These are phyloP conservation scores for Talaromyces borbonicus DNA, from an alignment of 495 filamentous ascomycete species.

Conservation along the genomic window DNA sequence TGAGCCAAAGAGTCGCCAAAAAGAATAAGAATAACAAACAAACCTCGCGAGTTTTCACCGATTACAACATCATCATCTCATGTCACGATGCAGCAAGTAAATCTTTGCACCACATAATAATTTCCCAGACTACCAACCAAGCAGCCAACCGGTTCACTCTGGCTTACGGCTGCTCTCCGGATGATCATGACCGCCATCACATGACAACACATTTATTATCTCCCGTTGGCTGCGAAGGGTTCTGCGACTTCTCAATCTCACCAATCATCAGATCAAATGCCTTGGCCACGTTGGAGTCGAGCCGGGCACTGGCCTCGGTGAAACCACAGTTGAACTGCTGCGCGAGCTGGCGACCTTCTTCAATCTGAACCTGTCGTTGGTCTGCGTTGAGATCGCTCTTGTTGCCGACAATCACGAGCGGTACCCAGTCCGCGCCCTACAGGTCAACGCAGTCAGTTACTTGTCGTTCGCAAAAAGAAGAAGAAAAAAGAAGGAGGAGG, in stretches of 20 bases:
- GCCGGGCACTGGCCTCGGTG: conserved; percentile 88
- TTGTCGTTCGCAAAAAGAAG: conserved; percentile 8
- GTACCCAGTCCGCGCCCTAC: conserved; percentile 85
- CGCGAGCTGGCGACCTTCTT: conserved; percentile 70
- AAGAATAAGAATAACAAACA: too few species aligned
- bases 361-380: conserved; percentile 79
- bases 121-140: too few species aligned
- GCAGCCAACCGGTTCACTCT: too few species aligned
- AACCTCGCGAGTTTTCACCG: too few species aligned
- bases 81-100: too few species aligned
- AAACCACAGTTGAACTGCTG: conserved; percentile 86
- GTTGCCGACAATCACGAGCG: conserved; percentile 91
- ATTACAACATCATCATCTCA: too few species aligned
- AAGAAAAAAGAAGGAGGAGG: too few species aligned
- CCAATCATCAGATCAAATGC: conserved; percentile 93
- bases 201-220: conserved; percentile 77
- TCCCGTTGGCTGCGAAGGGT: conserved; percentile 71
- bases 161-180: too few species aligned
- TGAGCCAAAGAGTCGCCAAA: too few species aligned
- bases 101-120: too few species aligned
- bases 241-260: conserved; percentile 90
- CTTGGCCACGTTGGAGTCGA: conserved; percentile 85
- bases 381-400: conserved; percentile 90
- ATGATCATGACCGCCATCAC: conserved; percentile 45
- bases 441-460: neutral